These are phyloP conservation scores for Trichomonas tenax DNA, from an alignment of 208 protist genomes.

Conservation along the genomic window DNA sequence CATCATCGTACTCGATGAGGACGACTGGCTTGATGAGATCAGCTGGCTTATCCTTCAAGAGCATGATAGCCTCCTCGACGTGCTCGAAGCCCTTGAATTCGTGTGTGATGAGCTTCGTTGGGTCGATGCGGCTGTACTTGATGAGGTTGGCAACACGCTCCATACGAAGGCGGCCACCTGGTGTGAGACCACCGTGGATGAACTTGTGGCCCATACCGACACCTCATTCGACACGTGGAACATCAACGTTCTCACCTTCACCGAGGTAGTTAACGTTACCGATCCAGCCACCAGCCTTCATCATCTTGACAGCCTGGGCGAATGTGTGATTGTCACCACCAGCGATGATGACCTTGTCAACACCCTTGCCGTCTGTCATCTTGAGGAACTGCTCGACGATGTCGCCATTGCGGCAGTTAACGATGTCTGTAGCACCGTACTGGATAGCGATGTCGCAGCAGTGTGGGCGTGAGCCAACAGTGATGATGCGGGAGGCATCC, in stretches of 20 bases:
- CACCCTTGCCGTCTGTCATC: background rate
- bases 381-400: background rate
- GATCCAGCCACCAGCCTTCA: background rate
- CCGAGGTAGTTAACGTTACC: background rate
- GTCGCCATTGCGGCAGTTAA: background rate
- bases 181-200: constrained; percentile 6
- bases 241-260: background rate
- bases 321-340: background rate
- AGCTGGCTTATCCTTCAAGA: constrained; percentile 9
- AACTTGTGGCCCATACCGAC: background rate
- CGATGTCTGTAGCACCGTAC: constrained; percentile 1
- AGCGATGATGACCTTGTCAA: constrained; percentile 4
- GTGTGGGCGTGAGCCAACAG: background rate
- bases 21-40: constrained; percentile 6
- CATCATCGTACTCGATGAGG: background rate
- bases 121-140: background rate
- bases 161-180: background rate
- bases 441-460: background rate
- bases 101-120: background rate
- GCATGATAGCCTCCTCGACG: background rate
- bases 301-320: background rate
- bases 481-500: background rate
- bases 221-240: background rate
- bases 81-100: background rate
- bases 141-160: background rate